Evolutionary conservation across 306 rosid species (phyloP).

Genomic region (Begonia loranthoides): DNA sequence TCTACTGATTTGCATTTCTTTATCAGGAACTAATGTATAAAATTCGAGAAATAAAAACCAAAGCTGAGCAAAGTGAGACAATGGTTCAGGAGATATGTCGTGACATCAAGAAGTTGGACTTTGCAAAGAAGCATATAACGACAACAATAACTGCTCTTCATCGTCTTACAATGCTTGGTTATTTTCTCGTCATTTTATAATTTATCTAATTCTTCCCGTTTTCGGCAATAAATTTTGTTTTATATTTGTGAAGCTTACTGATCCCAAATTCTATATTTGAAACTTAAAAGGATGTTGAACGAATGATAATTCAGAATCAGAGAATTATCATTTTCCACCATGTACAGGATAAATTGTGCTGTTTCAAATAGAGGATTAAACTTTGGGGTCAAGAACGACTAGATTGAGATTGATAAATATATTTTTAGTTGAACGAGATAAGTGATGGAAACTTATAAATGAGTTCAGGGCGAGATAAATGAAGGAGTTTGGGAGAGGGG

Average conservation of each 20-base stretch:
- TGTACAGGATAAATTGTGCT: too few relatives aligned
- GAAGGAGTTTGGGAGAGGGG: too few relatives aligned
- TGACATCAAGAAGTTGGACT: slow-evolving; percentile 90
- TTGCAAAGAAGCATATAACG: slow-evolving; percentile 97
- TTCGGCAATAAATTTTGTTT: too few relatives aligned
- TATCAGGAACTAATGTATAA: slow-evolving; percentile 95
- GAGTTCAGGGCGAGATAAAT: neutral
- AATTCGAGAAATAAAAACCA: slow-evolving; percentile 83
- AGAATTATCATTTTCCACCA: too few relatives aligned
- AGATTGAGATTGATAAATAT: neutral
- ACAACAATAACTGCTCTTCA: slow-evolving; percentile 96
- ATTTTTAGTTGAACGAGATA: neutral
- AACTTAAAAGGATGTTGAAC: too few relatives aligned
- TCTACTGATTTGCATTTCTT: neutral
- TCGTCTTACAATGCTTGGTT: slow-evolving; percentile 95
- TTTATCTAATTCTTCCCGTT: neutral
- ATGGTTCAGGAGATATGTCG: slow-evolving; percentile 99
- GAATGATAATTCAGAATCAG: too few relatives aligned
- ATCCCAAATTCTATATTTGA: too few relatives aligned
- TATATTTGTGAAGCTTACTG: too few relatives aligned
- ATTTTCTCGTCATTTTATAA: slow-evolving; percentile 3
- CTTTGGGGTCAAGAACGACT: too few relatives aligned
- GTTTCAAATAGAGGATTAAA: too few relatives aligned
- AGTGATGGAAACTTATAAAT: neutral
- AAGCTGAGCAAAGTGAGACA: slow-evolving; percentile 95